Base-by-base conservation (phyloP, 495 filamentous ascomycete genomes). In the Aspergillus taichungensis region DNA sequence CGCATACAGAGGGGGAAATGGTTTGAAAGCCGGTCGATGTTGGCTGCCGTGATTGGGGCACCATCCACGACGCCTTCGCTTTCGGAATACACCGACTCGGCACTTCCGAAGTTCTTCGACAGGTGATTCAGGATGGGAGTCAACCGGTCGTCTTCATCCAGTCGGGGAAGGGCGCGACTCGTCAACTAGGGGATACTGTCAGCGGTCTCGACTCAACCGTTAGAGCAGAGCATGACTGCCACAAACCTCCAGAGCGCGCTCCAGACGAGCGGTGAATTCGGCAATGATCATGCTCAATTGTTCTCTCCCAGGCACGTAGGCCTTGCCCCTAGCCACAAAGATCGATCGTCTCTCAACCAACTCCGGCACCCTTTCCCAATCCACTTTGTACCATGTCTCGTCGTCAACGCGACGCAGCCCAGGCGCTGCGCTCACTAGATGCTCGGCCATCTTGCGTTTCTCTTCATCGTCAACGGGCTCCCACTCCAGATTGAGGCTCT, bases 1-100 rank as follows among this genome's bases (percentile, higher is more conserved):
- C 79, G 78, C 94, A 97, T 97, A 64, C 94, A 99, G 13, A 91
- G 73, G 0, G 94, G 94, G 75, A 96, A 97, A 58, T 94, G 83
- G 42, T 83, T 68, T 6, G 84, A 81, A 12, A 99, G 73, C n/a
- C 72, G 66, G 60, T 96, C 90, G 47, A 98, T 80, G 48, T 81
- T 85, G 32, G 77, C 74, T 6, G 88, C 88, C 9, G 80, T 83
- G 52, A 94, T 84, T 29, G 80, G 69, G n/a, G 80, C 74, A n/a
- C 85, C 84, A 11, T 75, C 64, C 5, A 77, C 68, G 46, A 69
- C 60, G 9, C 76, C 71, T 46, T 80, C 77, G 29, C 72, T 60
- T 45, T 76, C 74, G 18, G 77, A 72, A 67, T 88, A 92, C 31
- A 79, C 75, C 5, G 86, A 80, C 51, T 95, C 91, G 7, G 92